Evolutionary conservation across 306 rosid genomes (phyloP).

Genomic region (Gynostemma pentaphyllum): DNA sequence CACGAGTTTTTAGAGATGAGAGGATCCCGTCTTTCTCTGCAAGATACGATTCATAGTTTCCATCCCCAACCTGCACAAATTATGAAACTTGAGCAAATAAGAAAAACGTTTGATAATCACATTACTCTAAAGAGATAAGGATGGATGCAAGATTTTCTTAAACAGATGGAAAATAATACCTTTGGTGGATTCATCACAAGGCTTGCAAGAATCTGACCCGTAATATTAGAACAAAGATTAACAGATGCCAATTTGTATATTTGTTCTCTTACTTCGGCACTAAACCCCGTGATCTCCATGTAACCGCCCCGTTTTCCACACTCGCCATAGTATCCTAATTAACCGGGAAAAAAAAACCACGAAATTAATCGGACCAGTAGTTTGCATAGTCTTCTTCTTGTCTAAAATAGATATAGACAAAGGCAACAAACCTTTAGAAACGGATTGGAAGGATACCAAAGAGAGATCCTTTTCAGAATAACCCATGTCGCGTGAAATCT

Average conservation of each 20-base stretch:
- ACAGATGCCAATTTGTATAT: constrained; percentile 84
- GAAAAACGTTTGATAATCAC: not conserved
- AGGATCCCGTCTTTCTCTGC: constrained; percentile 71
- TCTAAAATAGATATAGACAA: not conserved
- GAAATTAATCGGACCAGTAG: not conserved
- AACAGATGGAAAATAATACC: constrained; percentile 24
- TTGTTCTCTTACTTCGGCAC: constrained; percentile 69
- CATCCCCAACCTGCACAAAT: constrained; percentile 69
- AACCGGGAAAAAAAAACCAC: constrained; percentile 8
- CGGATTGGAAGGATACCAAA: constrained; percentile 79
- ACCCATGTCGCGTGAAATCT: constrained; percentile 71
- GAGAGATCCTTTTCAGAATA: constrained; percentile 57
- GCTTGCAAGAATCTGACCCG: constrained; percentile 93
- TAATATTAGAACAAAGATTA: constrained; percentile 84
- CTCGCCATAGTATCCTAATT: constrained; percentile 83
- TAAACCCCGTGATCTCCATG: constrained; percentile 88
- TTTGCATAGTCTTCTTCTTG: not conserved
- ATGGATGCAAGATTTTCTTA: not conserved
- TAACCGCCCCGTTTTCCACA: constrained; percentile 96
- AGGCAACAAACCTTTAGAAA: constrained; percentile 63
- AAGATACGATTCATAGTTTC: constrained; percentile 47
- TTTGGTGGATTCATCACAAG: constrained; percentile 93
- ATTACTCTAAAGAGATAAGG: not conserved
- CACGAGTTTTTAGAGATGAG: constrained; percentile 70
- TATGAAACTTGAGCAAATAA: not conserved